Evolutionary conservation across 1,139 yeast genomes (phyloP).

Genomic region (Debaryomyces udenii): DNA sequence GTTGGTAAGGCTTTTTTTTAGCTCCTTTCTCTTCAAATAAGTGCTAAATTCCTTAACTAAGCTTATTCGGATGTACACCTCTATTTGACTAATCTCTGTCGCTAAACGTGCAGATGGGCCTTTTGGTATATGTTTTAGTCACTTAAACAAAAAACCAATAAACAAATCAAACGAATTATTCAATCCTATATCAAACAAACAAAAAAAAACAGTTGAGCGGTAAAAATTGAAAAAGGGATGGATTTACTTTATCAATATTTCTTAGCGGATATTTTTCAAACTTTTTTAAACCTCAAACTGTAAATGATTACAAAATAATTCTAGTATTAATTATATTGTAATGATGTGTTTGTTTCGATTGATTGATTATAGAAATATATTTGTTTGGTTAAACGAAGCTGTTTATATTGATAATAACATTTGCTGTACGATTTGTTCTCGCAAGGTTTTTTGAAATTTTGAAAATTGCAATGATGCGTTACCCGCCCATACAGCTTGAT

Average conservation of each 20-base stretch:
- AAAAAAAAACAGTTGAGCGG: slow-evolving; percentile 8
- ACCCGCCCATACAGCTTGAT: slow-evolving; percentile 5
- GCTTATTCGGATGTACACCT: slow-evolving; percentile 2
- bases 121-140: neutral
- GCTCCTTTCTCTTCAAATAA: slow-evolving; percentile 1
- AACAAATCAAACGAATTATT: slow-evolving; percentile 9
- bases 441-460: slow-evolving; percentile 9
- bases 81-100: slow-evolving; percentile 1
- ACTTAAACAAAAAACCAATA: slow-evolving; percentile 7
- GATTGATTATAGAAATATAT: slow-evolving; percentile 10
- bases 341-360: slow-evolving; percentile 7
- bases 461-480: slow-evolving; percentile 8
- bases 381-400: slow-evolving; percentile 1
- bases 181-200: slow-evolving; percentile 6
- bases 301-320: slow-evolving; percentile 5
- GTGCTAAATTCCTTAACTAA: neutral
- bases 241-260: neutral
- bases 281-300: slow-evolving; percentile 6
- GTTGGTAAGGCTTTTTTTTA: neutral
- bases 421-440: slow-evolving; percentile 10
- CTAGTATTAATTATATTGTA: slow-evolving; percentile 4
- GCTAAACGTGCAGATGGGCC: neutral
- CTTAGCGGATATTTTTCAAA: slow-evolving; percentile 1
- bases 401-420: slow-evolving; percentile 9
- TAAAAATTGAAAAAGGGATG: slow-evolving; percentile 11